These are phyloP conservation scores for Sordariomycetes sp. DNA, from an alignment of 2,329 filamentous ascomycete species.

Conservation along the genomic window DNA sequence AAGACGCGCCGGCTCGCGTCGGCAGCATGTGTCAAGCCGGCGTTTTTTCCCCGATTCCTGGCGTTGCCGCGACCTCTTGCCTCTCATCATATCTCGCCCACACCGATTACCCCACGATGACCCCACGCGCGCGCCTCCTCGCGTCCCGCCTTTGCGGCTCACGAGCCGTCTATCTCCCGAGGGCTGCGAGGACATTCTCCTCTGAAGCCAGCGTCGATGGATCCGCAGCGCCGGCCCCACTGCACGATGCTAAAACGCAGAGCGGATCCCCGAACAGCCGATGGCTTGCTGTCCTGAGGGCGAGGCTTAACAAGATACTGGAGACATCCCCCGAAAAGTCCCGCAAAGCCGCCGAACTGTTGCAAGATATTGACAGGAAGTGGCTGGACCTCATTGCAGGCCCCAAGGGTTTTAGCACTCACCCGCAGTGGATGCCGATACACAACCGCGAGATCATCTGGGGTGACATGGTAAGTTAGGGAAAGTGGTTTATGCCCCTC, in stretches of 20 bases:
- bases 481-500: conserved; percentile 1
- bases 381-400: conserved; percentile 67
- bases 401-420: conserved; percentile 64
- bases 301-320: conserved; percentile 9
- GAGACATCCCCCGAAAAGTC: not conserved
- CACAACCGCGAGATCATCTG: conserved; percentile 60
- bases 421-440: conserved; percentile 44
- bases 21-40: too few species aligned
- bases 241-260: not conserved
- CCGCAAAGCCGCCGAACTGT: not conserved
- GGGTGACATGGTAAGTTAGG: conserved; percentile 68
- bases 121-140: too few species aligned
- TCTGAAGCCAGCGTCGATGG: not conserved
- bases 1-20: too few species aligned
- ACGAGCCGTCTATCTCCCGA: too few species aligned
- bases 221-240: not conserved
- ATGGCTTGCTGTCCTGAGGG: conserved; percentile 16
- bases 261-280: conserved; percentile 10
- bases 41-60: too few species aligned
- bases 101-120: too few species aligned
- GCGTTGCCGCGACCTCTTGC: too few species aligned
- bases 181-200: not conserved
- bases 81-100: too few species aligned
- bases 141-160: too few species aligned
- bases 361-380: conserved; percentile 22